Evolutionary conservation across 164 flowering plant genomes (phyloP).

Genomic region (Annona squamosa): DNA sequence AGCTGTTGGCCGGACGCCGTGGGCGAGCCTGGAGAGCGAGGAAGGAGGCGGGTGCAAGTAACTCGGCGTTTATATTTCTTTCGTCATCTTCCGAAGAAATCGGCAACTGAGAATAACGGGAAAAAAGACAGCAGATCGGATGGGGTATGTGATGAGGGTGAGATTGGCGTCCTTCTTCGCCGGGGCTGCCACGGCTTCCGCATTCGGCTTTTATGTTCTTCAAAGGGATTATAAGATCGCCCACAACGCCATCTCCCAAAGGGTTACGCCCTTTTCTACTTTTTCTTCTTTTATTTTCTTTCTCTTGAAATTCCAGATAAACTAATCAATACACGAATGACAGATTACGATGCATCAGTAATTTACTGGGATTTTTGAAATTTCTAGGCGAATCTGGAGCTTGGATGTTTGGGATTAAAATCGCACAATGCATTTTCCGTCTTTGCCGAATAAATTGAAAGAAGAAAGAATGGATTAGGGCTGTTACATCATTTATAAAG

Average conservation of each 20-base stretch:
- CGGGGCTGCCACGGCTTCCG: constrained; percentile 70
- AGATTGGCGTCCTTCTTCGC: constrained; percentile 75
- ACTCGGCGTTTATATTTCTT: too few relatives aligned
- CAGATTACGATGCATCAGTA: neutral
- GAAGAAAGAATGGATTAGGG: too few relatives aligned
- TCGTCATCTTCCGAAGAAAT: too few relatives aligned
- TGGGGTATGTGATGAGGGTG: constrained; percentile 79
- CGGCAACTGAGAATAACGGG: neutral
- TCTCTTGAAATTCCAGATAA: neutral
- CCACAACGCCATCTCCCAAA: constrained; percentile 54
- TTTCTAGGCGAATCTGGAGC: too few relatives aligned
- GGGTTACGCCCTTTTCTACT: constrained; percentile 26
- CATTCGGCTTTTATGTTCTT: constrained; percentile 54
- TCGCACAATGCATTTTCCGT: too few relatives aligned
- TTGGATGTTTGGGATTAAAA: too few relatives aligned
- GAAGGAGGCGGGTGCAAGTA: too few relatives aligned
- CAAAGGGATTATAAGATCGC: constrained; percentile 70
- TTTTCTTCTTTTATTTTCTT: neutral
- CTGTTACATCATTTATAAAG: too few relatives aligned
- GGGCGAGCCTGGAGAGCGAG: too few relatives aligned
- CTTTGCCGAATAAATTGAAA: too few relatives aligned
- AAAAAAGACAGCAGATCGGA: neutral
- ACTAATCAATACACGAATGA: neutral
- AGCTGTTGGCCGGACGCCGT: too few relatives aligned
- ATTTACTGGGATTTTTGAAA: too few relatives aligned